Evolutionary conservation across 208 protist genomes (phyloP).

Genomic region (Leishmania gerbilli): DNA sequence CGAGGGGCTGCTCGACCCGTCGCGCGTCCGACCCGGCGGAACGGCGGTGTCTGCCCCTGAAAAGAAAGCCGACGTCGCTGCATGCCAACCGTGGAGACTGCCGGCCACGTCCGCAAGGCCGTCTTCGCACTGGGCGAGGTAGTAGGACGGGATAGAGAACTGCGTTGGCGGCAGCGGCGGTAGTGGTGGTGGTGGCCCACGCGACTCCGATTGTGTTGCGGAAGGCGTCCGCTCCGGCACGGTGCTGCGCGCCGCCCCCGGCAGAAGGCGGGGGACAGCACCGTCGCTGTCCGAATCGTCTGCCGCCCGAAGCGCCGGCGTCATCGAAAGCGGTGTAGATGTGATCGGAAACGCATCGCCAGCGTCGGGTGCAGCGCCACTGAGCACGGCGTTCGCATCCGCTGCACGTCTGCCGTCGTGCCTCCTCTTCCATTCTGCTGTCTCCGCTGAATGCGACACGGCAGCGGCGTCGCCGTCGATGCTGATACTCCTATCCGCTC

Average conservation of each 20-base stretch:
- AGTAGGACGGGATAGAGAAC: slow-evolving; percentile 18
- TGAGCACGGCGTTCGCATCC: background rate
- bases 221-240: background rate
- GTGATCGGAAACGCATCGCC: background rate
- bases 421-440: background rate
- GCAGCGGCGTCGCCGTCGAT: background rate
- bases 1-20: background rate
- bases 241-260: background rate
- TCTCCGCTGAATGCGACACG: background rate
- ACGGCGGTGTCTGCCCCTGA: background rate
- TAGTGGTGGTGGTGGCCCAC: background rate
- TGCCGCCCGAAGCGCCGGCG: background rate
- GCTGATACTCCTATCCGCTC: background rate
- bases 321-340: background rate
- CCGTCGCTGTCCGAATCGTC: background rate
- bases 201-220: background rate
- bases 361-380: background rate
- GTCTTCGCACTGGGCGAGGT: slow-evolving; percentile 30
- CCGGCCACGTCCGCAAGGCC: slow-evolving; percentile 18
- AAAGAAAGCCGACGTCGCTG: slow-evolving; percentile 27
- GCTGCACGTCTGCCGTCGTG: background rate
- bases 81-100: slow-evolving; percentile 20
- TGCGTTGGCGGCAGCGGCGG: background rate
- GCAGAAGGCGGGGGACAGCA: too few species aligned
- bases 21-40: background rate